Percentiles rank a stretch among this genome's conserved stretches.
Conservation (phyloP, 2,329 filamentous ascomycete species). For the Plenodomus lindquistii region DNA sequence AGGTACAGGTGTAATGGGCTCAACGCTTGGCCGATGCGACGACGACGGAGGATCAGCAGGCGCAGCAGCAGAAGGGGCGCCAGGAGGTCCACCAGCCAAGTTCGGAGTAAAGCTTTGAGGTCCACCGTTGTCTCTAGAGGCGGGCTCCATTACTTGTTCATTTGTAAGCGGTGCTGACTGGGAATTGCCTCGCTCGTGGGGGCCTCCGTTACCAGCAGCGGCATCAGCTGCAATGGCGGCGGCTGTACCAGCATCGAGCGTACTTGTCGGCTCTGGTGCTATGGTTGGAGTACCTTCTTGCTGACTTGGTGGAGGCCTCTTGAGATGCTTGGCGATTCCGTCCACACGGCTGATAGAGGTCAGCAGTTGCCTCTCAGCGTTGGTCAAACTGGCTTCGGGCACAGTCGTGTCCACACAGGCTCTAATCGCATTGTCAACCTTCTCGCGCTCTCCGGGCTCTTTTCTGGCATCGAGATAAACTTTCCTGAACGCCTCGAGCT, state of each 20-base stretch:
- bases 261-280: slow-evolving; percentile 17
- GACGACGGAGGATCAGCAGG: slow-evolving; percentile 15
- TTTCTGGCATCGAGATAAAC: slow-evolving; percentile 32
- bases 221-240: slow-evolving; percentile 41
- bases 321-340: slow-evolving; percentile 18
- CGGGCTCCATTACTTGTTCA: slow-evolving; percentile 6
- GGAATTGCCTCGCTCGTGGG: slow-evolving; percentile 2
- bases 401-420: slow-evolving; percentile 35
- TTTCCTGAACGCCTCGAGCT: slow-evolving; percentile 40
- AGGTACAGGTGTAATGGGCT: slow-evolving; percentile 42
- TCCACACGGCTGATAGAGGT: slow-evolving; percentile 29
- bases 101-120: slow-evolving; percentile 35
- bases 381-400: slow-evolving; percentile 25
- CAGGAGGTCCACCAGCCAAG: slow-evolving; percentile 24
- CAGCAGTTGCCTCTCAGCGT: slow-evolving; percentile 27
- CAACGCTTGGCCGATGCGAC: slow-evolving; percentile 38
- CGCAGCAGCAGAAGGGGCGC: slow-evolving; percentile 9
- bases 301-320: slow-evolving; percentile 12
- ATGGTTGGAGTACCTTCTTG: slow-evolving; percentile 12
- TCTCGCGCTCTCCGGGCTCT: slow-evolving; percentile 30
- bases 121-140: slow-evolving; percentile 10
- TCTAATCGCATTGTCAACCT: slow-evolving; percentile 40
- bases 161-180: slow-evolving; percentile 3
- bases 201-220: slow-evolving; percentile 23
- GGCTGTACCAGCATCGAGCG: slow-evolving; percentile 28